Evolutionary conservation across 768 basidiomycete species (phyloP).

Genomic region (Lyophyllum semitale): DNA sequence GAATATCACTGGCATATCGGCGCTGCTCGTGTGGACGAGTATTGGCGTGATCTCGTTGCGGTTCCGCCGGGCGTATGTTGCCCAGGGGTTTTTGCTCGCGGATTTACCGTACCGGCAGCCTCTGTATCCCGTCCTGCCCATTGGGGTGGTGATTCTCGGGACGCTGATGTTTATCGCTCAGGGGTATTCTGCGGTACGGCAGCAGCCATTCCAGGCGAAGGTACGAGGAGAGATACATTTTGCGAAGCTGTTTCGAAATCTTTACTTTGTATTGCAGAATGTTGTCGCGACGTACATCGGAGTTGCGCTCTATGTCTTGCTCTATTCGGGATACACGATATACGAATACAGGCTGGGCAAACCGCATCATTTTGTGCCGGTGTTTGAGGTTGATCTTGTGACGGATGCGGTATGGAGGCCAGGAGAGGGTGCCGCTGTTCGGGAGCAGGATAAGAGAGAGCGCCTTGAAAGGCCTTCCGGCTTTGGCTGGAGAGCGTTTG

Average conservation of each 20-base stretch:
- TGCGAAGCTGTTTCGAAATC: neutral
- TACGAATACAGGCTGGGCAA: constrained; percentile 37
- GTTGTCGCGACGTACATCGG: constrained; percentile 59
- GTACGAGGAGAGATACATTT: constrained; percentile 25
- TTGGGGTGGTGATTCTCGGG: constrained; percentile 50
- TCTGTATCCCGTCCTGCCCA: constrained; percentile 52
- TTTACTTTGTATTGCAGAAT: constrained; percentile 33
- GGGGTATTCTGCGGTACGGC: constrained; percentile 49
- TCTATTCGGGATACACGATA: constrained; percentile 45
- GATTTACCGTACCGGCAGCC: constrained; percentile 65
- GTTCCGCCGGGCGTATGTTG: constrained; percentile 62
- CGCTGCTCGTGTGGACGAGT: constrained; percentile 67
- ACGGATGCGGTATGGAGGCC: constrained; percentile 55
- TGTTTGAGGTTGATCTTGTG: constrained; percentile 48
- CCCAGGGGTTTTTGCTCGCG: constrained; percentile 47
- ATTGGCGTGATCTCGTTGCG: constrained; percentile 58
- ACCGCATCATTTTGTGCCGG: constrained; percentile 40
- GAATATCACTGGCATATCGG: constrained; percentile 66
- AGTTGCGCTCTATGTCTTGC: constrained; percentile 43
- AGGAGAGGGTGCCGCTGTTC: constrained; percentile 40
- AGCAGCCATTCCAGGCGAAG: constrained; percentile 43
- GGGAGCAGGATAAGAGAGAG: constrained; percentile 30
- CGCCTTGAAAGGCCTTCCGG: neutral
- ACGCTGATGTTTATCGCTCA: constrained; percentile 56
- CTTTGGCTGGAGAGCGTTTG: neutral